phyloP scores from a whole-genome alignment of 305 asterid species.

The Ajuga reptans region DNA sequence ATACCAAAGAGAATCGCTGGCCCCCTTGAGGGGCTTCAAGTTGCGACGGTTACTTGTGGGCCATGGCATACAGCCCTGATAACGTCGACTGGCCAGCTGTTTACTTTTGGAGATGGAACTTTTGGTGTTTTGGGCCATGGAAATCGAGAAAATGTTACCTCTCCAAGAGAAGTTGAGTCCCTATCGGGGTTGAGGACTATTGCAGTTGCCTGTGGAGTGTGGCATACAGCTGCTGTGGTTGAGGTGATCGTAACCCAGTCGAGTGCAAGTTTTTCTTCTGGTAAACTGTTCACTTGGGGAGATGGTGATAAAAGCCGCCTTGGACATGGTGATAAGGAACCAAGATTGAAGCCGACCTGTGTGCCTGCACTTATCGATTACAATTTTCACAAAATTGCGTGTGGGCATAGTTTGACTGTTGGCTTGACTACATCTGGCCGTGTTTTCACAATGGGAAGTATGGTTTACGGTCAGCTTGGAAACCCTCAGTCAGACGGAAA shows the following conservation, averaged over 20 bases:
- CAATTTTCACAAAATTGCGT: constrained; percentile 70
- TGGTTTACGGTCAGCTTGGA: constrained; percentile 92
- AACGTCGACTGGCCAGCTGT: constrained; percentile 72
- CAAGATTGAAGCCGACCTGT: constrained; percentile 80
- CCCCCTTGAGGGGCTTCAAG: constrained; percentile 84
- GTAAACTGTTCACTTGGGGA: constrained; percentile 97
- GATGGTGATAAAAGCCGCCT: constrained; percentile 95
- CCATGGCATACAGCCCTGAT: constrained; percentile 98
- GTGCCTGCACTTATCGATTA: constrained; percentile 82
- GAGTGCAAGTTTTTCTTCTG: constrained; percentile 67
- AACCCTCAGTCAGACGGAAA: constrained; percentile 77
- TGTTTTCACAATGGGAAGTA: constrained; percentile 89
- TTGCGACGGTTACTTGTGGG: constrained; percentile 74
- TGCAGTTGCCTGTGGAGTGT: constrained; percentile 93
- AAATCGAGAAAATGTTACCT: constrained; percentile 48
- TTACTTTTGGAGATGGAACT: constrained; percentile 93
- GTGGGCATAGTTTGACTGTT: constrained; percentile 89
- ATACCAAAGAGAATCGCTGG: constrained; percentile 88
- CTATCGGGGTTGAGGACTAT: constrained; percentile 75
- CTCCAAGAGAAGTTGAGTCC: constrained; percentile 79
- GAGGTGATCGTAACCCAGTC: constrained; percentile 81
- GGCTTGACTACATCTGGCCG: constrained; percentile 82
- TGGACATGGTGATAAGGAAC: constrained; percentile 92
- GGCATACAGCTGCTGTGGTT: constrained; percentile 98
- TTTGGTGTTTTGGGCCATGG: constrained; percentile 97